These are phyloP conservation scores for Pythium insidiosum DNA, from an alignment of 352 stramenopile genomes.

Conservation along the genomic window DNA sequence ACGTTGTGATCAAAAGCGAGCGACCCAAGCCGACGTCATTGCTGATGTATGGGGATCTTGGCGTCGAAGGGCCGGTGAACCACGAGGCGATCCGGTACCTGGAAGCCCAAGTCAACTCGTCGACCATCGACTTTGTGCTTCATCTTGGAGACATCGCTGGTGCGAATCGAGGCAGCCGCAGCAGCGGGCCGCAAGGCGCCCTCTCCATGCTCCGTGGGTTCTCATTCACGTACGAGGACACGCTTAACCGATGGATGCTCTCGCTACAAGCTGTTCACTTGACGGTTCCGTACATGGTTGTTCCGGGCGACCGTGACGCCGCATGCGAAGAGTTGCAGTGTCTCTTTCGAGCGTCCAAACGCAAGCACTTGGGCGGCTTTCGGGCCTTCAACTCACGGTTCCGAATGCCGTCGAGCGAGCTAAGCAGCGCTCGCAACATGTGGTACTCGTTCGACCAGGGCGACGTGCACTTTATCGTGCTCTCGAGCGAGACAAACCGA, in stretches of 20 bases:
- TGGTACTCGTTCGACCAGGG: conserved; percentile 44
- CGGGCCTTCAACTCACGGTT: conserved; percentile 40
- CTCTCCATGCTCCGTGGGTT: conserved; percentile 11
- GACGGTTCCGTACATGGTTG: conserved; percentile 55
- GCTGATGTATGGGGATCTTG: conserved; percentile 18
- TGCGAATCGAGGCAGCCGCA: no score
- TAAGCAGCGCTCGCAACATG: conserved; percentile 31
- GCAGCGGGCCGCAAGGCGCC: no score
- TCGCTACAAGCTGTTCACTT: conserved; percentile 21
- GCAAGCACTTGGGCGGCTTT: conserved; percentile 39
- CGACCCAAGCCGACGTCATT: conserved; percentile 1
- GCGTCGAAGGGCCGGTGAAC: conserved; percentile 8
- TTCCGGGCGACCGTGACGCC: conserved; percentile 57
- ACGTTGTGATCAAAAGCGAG: conserved; percentile 13
- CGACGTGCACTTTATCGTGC: conserved; percentile 51
- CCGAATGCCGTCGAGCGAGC: conserved; percentile 34
- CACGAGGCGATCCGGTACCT: conserved; percentile 7
- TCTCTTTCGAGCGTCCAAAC: conserved; percentile 20
- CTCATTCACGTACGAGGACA: conserved; percentile 27
- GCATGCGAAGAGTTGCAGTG: conserved; percentile 31
- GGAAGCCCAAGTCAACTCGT: conserved; percentile 12
- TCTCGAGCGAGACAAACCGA: conserved; percentile 77
- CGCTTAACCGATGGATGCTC: conserved; percentile 63
- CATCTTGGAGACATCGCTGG: conserved; percentile 36
- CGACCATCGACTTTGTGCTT: conserved; percentile 19